Evolutionary conservation across 148 eudicot species (phyloP), one percentile per base, ranked within the genome.

Genomic region (Pouteria glomerata): DNA sequence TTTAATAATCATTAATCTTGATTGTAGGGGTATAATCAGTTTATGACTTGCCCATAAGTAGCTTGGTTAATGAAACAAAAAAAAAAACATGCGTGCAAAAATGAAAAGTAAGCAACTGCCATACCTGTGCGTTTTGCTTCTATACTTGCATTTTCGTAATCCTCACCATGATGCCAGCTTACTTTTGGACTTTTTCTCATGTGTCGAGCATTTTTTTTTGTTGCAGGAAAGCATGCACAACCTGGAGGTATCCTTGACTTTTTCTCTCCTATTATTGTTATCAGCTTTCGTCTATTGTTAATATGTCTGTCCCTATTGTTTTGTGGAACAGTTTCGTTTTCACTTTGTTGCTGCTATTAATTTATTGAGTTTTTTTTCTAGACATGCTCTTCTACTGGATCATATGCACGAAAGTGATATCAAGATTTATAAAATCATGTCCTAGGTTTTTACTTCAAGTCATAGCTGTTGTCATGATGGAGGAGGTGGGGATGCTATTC

Each of bases 201-300:
- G 29, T 34, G 18, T 51, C 69, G 31, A n/a, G 35, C 64, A 50
- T 31, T 55, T 57, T 19, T 23, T 45, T 35, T 68, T 68, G 71
- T 71, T 82, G 81, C 90, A 95, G 98, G 97, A 79, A 95, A 86
- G 76, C 89, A 83, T 78, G 92, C 84, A 44, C 84, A 85, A 33
- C 80, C 96, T 71, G 97, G 93, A 76, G 98, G 98, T 95, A 80
- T 74, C 76, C 67, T 71, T 71, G 34, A 81, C 45, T 66, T 64
- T 56, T 79, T 50, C 63, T 42, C 26, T 16, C 23, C 56, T 4
- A 31, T 68, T 30, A 23, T 74, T 21, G 37, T 42, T 31, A 24
- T 74, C 23, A 76, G 24, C 66, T 56, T 51, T 62, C 42, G 13
- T 29, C 27, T 23, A 8, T 27, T 72, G 23, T 73, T 57, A 44